Percentiles rank a stretch among this genome's conserved stretches.
Evolutionary conservation across 768 basidiomycete genomes (phyloP).

Genomic region (Termitomyces sp.): DNA sequence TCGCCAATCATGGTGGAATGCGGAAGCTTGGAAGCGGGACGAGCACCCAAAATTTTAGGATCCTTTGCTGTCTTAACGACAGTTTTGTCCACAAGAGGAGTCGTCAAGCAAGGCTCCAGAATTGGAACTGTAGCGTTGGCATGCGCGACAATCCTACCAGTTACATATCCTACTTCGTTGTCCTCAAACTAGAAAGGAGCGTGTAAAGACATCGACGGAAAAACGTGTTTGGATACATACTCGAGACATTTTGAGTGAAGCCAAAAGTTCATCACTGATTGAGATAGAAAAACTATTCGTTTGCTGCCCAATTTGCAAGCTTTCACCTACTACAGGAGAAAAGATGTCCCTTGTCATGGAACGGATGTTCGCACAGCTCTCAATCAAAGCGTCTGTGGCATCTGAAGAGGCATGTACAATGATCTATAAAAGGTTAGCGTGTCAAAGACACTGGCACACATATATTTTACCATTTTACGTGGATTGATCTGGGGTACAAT

Average conservation of each 20-base stretch:
- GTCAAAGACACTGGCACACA: not conserved
- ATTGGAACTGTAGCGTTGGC: conserved; percentile 86
- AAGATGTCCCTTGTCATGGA: conserved; percentile 92
- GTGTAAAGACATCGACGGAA: not conserved
- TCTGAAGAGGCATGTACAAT: conserved; percentile 73
- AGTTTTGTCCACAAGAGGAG: conserved; percentile 20
- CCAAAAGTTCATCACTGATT: conserved; percentile 83
- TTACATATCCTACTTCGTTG: conserved; percentile 91
- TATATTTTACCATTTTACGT: conserved; percentile 72
- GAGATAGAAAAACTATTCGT: conserved; percentile 93
- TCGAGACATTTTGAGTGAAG: conserved; percentile 77
- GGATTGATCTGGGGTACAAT: conserved; percentile 97
- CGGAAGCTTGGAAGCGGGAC: conserved; percentile 63
- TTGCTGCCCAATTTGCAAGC: conserved; percentile 89
- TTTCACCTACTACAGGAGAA: conserved; percentile 71
- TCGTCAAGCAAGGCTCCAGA: conserved; percentile 61
- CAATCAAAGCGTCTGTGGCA: conserved; percentile 68
- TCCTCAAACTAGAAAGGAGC: conserved; percentile 76
- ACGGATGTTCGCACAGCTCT: conserved; percentile 77
- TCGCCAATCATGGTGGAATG: conserved; percentile 97
- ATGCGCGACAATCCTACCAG: conserved; percentile 80
- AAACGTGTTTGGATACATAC: conserved; percentile 39
- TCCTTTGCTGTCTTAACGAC: conserved; percentile 16
- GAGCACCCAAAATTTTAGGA: conserved; percentile 55
- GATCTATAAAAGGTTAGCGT: conserved; percentile 46